Base-by-base conservation (phyloP, 176 grass and related monocot genomes). In the Typha latifolia region DNA sequence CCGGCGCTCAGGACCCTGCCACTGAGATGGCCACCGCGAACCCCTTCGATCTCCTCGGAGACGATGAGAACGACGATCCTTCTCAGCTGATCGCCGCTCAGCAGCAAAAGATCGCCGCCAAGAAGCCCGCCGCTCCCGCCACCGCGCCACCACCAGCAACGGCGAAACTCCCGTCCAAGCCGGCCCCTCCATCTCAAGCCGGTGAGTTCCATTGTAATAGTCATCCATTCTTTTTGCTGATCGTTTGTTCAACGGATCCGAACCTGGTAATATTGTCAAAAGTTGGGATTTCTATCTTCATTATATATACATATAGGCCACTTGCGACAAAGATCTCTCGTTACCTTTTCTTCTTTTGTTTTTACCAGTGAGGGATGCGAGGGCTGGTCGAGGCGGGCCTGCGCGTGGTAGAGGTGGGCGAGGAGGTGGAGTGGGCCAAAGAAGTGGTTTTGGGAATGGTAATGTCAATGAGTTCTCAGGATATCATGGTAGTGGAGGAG, bases 31-130 rank as follows among this genome's bases (percentile, higher is more conserved):
- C 80, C 31, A 76, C 78, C 77, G 47, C 34, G 49, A 96, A 96
- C 49, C 57, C n/a, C 19, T 96, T 91, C 71, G 80, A 86, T 2
- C 18, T 96, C 63, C 82, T 96, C 13, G 93, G 85, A 0, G 80
- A 76, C 34, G 88, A 80, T 47, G 93, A 96, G 79, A 86, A 83
- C 93, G 93, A 96, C 10, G 93, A 96, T 27, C 85, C 80, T 15
- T 66, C 88, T 62, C 74, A 79, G 47, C 80, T 96, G 48, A 69
- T 96, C 7, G 84, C 88, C 3, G 74, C 66, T 2, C 73, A 67
- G 73, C 49, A 76, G 34, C 49, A 59, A 32, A 76, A 76, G 13
- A 71, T 75, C 0, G 85, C 77, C 31, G 80, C 65, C 47, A 63
- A 78, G 49, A 80, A 78, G 51, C 77, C 80, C 66, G 72, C 63